These are phyloP conservation scores for Candida schatavii DNA, from an alignment of 805 yeast species.

Conservation along the genomic window DNA sequence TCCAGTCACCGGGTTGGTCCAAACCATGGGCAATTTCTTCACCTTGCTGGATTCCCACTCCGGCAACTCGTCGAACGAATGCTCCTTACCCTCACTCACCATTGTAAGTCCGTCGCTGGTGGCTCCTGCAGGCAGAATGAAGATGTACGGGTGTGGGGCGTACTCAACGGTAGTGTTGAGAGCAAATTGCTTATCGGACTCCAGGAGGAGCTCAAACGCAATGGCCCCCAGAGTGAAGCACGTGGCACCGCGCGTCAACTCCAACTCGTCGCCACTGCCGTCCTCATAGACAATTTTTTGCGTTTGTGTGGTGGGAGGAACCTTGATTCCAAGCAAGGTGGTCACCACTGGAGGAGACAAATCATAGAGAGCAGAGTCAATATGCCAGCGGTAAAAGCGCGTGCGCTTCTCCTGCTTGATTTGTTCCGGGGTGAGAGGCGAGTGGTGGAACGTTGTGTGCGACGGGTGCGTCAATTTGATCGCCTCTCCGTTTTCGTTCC, in stretches of 20 bases:
- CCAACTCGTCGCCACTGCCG: slow-evolving; percentile 55
- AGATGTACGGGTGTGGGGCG: slow-evolving; percentile 92
- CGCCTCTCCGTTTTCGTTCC: slow-evolving; percentile 60
- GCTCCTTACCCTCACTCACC: slow-evolving; percentile 76
- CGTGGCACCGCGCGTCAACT: slow-evolving; percentile 81
- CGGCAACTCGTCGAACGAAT: slow-evolving; percentile 65
- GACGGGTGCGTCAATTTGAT: slow-evolving; percentile 77
- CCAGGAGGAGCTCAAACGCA: slow-evolving; percentile 65
- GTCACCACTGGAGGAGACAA: slow-evolving; percentile 85
- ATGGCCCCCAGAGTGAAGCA: slow-evolving; percentile 83
- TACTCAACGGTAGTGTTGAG: slow-evolving; percentile 77
- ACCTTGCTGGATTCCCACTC: slow-evolving; percentile 79
- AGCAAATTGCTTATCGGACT: slow-evolving; percentile 72
- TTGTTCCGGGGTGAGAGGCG: slow-evolving; percentile 60
- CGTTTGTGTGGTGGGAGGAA: slow-evolving; percentile 64
- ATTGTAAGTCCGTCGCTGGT: slow-evolving; percentile 85
- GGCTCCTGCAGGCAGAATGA: slow-evolving; percentile 75
- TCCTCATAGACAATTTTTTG: slow-evolving; percentile 64
- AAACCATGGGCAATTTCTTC: slow-evolving; percentile 78
- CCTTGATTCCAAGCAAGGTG: slow-evolving; percentile 77
- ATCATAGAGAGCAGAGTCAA: slow-evolving; percentile 84
- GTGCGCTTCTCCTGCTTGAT: slow-evolving; percentile 60
- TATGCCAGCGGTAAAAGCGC: slow-evolving; percentile 90
- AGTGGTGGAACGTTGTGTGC: slow-evolving; percentile 76
- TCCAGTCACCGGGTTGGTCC: slow-evolving; percentile 88